phyloP scores from a whole-genome alignment of 441 rosid species.

The Gossypium aridum region DNA sequence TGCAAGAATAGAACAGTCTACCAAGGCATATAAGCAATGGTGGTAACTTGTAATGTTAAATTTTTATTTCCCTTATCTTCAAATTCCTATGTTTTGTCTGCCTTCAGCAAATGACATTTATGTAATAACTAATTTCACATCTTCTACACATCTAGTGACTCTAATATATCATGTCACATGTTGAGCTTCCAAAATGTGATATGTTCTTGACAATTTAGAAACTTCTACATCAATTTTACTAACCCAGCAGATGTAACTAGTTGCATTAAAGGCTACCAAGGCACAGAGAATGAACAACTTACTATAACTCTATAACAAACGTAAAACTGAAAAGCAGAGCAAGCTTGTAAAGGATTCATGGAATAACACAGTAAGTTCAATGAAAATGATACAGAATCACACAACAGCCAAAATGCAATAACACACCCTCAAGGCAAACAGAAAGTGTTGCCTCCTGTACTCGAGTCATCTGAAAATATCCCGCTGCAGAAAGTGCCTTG shows the following conservation, averaged over 20 bases:
- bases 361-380: background rate
- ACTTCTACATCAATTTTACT: constrained; percentile 1
- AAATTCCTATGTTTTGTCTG: background rate
- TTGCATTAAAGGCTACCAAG: background rate
- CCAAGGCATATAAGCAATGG: background rate
- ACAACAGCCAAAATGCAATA: constrained; percentile 1
- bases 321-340: background rate
- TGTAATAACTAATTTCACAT: background rate
- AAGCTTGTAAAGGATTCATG: background rate
- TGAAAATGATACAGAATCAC: background rate
- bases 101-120: background rate
- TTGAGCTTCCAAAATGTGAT: constrained; percentile 3
- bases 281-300: background rate
- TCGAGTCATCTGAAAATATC: constrained; percentile 74
- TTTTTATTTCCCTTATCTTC: background rate
- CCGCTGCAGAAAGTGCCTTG: constrained; percentile 72
- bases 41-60: background rate
- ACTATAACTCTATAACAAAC: background rate
- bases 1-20: background rate
- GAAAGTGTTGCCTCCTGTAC: constrained; percentile 88
- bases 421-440: constrained; percentile 64
- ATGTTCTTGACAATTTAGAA: background rate
- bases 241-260: background rate
- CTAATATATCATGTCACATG: background rate
- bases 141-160: background rate